Evolutionary conservation across 179 eudicot species (phyloP).

Genomic region (Sideroxylon spinosum): DNA sequence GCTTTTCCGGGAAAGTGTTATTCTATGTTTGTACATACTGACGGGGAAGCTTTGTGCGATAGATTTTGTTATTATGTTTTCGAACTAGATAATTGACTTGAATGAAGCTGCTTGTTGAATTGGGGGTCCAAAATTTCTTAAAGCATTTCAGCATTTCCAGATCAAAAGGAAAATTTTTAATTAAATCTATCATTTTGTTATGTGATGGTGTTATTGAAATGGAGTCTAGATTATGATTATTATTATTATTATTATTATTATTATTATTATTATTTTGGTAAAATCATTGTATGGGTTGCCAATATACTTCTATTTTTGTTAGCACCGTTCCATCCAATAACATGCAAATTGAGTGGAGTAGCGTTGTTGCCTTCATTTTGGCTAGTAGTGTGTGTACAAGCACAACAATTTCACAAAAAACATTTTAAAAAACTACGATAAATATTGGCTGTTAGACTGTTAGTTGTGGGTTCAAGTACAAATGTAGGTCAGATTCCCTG

Average conservation of each 20-base stretch:
- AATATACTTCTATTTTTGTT: neutral
- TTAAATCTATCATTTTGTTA: no score
- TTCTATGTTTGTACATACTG: neutral
- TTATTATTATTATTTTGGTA: no score
- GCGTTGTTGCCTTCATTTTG: neutral
- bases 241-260: no score
- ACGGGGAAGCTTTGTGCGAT: neutral
- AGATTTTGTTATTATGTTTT: neutral
- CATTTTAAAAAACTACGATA: neutral
- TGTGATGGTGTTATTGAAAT: neutral
- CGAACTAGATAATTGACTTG: neutral
- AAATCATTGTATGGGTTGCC: neutral
- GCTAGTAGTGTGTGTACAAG: neutral
- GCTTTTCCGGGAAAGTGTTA: neutral
- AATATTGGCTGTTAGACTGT: neutral
- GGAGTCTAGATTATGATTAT: no score
- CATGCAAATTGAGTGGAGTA: neutral
- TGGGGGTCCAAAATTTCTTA: neutral
- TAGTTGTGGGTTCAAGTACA: neutral
- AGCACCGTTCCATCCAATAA: neutral
- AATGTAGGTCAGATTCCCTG: neutral
- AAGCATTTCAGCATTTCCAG: neutral
- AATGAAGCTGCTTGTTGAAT: neutral
- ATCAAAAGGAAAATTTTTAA: neutral
- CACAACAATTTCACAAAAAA: neutral